Percentiles rank a stretch among this genome's conserved stretches.
These are phyloP conservation scores for Neoboletus magnificus DNA, from an alignment of 768 basidiomycete species.

Conservation along the genomic window DNA sequence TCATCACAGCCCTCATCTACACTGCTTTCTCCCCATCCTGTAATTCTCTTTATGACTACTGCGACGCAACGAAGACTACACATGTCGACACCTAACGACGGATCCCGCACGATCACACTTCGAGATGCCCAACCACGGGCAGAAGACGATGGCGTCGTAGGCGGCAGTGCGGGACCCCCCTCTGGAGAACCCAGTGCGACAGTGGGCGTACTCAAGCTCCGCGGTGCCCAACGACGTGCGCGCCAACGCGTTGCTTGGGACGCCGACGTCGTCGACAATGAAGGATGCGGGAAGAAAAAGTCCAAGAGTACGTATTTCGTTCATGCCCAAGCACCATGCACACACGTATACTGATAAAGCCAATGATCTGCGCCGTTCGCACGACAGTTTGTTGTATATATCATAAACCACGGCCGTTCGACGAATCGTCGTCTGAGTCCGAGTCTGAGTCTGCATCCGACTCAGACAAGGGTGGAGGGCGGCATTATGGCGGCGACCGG, in stretches of 20 bases:
- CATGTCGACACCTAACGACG: conserved; percentile 45
- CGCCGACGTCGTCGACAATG: conserved; percentile 87
- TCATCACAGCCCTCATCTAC: background rate
- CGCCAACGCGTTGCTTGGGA: conserved; percentile 74
- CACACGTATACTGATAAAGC: background rate
- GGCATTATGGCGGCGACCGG: background rate
- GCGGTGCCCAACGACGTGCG: conserved; percentile 46
- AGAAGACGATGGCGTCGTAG: conserved; percentile 19
- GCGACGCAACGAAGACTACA: conserved; percentile 32
- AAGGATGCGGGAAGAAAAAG: conserved; percentile 83
- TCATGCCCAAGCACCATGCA: background rate
- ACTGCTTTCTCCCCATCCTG: background rate
- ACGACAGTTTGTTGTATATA: conserved; percentile 92
- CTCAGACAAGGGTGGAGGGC: conserved; percentile 10
- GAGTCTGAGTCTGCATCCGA: conserved; percentile 45
- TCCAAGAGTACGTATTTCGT: conserved; percentile 73
- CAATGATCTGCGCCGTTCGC: background rate
- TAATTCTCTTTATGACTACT: conserved; percentile 7
- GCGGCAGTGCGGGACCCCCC: conserved; percentile 13
- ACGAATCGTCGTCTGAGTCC: conserved; percentile 74
- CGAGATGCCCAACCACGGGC: conserved; percentile 35
- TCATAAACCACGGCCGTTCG: conserved; percentile 74
- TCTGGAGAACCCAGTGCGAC: conserved; percentile 18
- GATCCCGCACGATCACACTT: conserved; percentile 54
- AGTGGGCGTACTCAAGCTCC: conserved; percentile 57